Base-by-base conservation (phyloP, 306 rosid species). In the Lathyrus aphaca region DNA sequence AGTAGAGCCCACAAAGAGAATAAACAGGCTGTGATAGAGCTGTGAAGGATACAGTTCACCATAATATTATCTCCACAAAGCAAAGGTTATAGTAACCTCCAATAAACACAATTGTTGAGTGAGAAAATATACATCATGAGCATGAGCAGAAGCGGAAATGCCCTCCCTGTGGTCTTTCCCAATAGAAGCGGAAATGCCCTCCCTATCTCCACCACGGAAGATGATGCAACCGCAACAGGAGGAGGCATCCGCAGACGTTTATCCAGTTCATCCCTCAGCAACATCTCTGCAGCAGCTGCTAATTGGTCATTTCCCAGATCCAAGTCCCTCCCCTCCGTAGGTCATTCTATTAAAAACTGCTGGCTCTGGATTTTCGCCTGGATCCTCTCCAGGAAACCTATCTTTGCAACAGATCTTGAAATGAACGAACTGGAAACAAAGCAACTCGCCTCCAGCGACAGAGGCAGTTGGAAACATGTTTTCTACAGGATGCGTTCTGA, bases 331-430 rank as follows among this genome's bases (percentile, higher is more conserved):
- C 84, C 95, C 0, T 54, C 23, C 50, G 74, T 83, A 85, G 88
- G 89, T 12, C 88, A 89, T 61, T 80, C 74, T 27, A 88, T 92
- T 10, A 82, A 75, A 79, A 78, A 58, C 38, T 93, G 98, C 94
- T 93, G 97, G 97, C 84, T 38, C 44, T 87, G 93, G 90, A 78
- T 83, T 11, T 93, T 86, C 83, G 76, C 88, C 16, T 93, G 98
- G 98, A 74, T 88, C 76, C 82, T 88, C 7, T 85, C 97, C 5
- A 63, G 81, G 39, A 93, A 85, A 32, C 94, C 92, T 49, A 77
- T 84, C 5, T 90, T 93, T 43, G 90, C 91, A 1, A 42, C 40
- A 29, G 98, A 93, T 87, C 96, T 90, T 66, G 98, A 93, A 80
- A 75, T 93, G 90, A 86, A 88, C 81, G 89, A 90, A 43, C 89